These are phyloP conservation scores for Sporisorium exsertum DNA, from an alignment of 1,284 basidiomycete genomes.

Conservation along the genomic window DNA sequence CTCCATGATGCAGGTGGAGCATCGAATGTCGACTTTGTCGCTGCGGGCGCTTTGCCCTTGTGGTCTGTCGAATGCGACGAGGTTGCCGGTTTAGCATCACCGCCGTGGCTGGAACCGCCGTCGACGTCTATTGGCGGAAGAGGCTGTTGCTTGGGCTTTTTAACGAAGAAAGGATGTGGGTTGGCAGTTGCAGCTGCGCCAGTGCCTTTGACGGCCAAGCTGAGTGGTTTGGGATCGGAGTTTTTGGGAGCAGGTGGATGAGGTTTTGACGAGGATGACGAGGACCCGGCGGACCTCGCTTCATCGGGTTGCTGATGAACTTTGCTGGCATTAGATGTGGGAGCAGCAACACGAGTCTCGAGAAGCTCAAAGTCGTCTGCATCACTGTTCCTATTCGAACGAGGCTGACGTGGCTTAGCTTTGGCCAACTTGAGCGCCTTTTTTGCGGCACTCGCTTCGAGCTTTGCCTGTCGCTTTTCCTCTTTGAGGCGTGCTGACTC, in stretches of 20 bases:
- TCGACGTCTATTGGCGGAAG: constrained; percentile 5
- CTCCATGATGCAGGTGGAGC: constrained; percentile 29
- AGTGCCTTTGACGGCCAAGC: constrained; percentile 39
- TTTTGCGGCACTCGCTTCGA: constrained; percentile 9
- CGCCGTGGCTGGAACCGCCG: not conserved
- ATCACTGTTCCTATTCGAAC: not conserved
- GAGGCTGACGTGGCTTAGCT: not conserved
- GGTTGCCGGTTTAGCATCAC: not conserved
- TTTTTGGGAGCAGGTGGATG: constrained; percentile 7
- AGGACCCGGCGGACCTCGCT: not conserved
- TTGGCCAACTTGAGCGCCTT: constrained; percentile 9
- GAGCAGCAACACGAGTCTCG: constrained; percentile 8
- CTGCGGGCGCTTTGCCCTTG: constrained; percentile 11
- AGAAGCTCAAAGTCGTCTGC: constrained; percentile 28
- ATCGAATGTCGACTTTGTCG: constrained; percentile 6
- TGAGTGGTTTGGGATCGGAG: constrained; percentile 25
- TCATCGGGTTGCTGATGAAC: not conserved
- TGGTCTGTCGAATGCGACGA: not conserved
- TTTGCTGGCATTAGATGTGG: not conserved
- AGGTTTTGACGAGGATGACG: not conserved
- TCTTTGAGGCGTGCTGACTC: constrained; percentile 27
- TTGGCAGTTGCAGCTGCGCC: constrained; percentile 10
- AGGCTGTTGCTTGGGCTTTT: constrained; percentile 21
- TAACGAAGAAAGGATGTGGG: constrained; percentile 42
- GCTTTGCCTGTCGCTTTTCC: constrained; percentile 18